phyloP scores from a whole-genome alignment of 2,329 filamentous ascomycete species.

The Triangularia setosa region DNA sequence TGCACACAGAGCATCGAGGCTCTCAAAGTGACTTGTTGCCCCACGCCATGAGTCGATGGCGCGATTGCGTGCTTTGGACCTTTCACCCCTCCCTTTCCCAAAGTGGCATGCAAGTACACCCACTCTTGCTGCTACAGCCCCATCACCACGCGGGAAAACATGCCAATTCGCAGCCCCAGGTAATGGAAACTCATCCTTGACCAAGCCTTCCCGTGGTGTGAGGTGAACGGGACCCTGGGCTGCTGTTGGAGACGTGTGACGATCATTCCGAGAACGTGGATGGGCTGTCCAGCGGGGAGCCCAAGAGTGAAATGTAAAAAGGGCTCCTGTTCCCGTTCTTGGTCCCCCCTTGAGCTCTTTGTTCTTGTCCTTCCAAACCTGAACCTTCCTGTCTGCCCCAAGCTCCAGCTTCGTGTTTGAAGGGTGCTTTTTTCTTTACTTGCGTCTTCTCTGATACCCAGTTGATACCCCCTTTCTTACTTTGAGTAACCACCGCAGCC shows the following conservation, averaged over 20 bases:
- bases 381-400: neutral
- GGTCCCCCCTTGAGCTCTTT: conserved; percentile 2
- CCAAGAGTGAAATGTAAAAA: neutral
- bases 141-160: conserved; percentile 2
- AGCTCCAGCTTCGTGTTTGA: neutral
- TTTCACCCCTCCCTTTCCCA: conserved; percentile 30
- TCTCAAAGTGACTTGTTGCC: conserved; percentile 12
- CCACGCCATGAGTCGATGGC: conserved; percentile 25
- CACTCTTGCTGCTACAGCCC: conserved; percentile 1
- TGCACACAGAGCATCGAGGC: neutral
- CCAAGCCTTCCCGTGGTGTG: conserved; percentile 5
- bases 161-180: conserved; percentile 11
- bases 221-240: neutral
- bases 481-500: neutral
- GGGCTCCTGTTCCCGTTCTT: neutral
- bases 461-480: neutral
- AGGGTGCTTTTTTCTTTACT: conserved; percentile 1
- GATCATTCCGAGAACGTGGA: conserved; percentile 10
- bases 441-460: conserved; percentile 14
- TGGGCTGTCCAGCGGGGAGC: conserved; percentile 2
- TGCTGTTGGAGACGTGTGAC: conserved; percentile 3
- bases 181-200: conserved; percentile 18
- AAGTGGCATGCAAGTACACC: conserved; percentile 10
- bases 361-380: neutral
- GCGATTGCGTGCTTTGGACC: conserved; percentile 33